phyloP scores from a whole-genome alignment of 2,329 filamentous ascomycete species.

The Pochonia chlamydosporia region DNA sequence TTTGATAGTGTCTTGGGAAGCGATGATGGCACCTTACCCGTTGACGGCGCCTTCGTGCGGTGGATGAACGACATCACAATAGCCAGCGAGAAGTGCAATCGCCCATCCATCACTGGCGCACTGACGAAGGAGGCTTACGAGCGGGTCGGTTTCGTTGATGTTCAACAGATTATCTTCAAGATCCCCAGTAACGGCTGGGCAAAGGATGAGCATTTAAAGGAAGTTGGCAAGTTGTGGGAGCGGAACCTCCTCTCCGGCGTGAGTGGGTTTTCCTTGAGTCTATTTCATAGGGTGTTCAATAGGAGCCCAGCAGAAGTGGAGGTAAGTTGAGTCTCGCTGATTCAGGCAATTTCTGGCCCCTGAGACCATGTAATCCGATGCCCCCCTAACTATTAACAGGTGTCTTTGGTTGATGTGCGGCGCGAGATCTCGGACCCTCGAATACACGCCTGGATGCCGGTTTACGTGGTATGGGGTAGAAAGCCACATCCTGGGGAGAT shows the following conservation, averaged over 20 bases:
- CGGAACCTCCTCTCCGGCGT: slow-evolving; percentile 35
- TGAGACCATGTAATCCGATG: too few species aligned
- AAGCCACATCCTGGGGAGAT: slow-evolving; percentile 37
- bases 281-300: slow-evolving; percentile 35
- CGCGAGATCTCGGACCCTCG: slow-evolving; percentile 38
- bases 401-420: slow-evolving; percentile 43
- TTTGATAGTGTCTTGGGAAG: slow-evolving; percentile 29
- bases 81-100: slow-evolving; percentile 30
- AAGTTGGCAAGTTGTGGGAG: slow-evolving; percentile 40
- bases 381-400: slow-evolving; percentile 24
- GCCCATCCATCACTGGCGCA: slow-evolving; percentile 30
- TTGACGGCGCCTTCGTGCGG: slow-evolving; percentile 28
- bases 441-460: slow-evolving; percentile 42
- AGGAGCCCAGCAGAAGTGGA: slow-evolving; percentile 42
- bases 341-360: too few species aligned
- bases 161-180: slow-evolving; percentile 46
- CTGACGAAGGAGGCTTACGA: slow-evolving; percentile 31
- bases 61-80: slow-evolving; percentile 36
- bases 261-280: slow-evolving; percentile 36
- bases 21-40: slow-evolving; percentile 40
- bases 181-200: slow-evolving; percentile 51
- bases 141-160: slow-evolving; percentile 49
- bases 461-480: slow-evolving; percentile 46
- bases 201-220: slow-evolving; percentile 35
- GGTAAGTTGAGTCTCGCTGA: slow-evolving; percentile 21